Percentiles rank a stretch among this genome's conserved stretches.
phyloP scores from a whole-genome alignment of 345 rosid species.

The Diplotaxis tenuifolia region DNA sequence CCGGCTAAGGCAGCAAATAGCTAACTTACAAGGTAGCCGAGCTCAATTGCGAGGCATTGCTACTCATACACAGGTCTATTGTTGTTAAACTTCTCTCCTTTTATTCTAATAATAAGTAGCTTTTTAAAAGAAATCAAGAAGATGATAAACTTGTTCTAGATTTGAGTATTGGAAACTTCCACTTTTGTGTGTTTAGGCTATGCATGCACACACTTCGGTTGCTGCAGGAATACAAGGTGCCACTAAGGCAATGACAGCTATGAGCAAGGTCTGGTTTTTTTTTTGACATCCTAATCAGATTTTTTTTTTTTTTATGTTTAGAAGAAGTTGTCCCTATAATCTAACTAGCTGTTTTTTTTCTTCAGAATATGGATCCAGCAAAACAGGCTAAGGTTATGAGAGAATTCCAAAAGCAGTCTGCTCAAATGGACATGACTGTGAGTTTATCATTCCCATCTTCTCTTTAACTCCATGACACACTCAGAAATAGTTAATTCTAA shows the following conservation, averaged over 20 bases:
- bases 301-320: no score
- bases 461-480: conserved; percentile 16
- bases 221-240: conserved; percentile 94
- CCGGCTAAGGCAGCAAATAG: conserved; percentile 89
- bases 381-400: conserved; percentile 71
- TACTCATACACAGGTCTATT: conserved; percentile 88
- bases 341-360: neutral
- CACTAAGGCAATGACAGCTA: conserved; percentile 80
- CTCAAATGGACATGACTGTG: conserved; percentile 97
- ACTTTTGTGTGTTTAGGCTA: conserved; percentile 56
- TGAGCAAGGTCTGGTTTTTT: conserved; percentile 65
- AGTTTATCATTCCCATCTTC: conserved; percentile 35
- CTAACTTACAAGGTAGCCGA: conserved; percentile 87
- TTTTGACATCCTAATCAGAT: neutral
- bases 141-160: neutral
- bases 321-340: neutral
- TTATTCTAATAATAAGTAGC: no score
- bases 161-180: neutral
- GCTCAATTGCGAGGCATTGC: conserved; percentile 99
- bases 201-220: conserved; percentile 90
- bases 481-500: conserved; percentile 2
- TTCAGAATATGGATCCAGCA: conserved; percentile 94
- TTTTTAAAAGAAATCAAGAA: neutral
- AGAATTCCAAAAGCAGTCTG: conserved; percentile 94
- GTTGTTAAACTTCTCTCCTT: neutral